These are phyloP conservation scores for Penicillium argentinense DNA, from an alignment of 495 filamentous ascomycete genomes.

Conservation along the genomic window DNA sequence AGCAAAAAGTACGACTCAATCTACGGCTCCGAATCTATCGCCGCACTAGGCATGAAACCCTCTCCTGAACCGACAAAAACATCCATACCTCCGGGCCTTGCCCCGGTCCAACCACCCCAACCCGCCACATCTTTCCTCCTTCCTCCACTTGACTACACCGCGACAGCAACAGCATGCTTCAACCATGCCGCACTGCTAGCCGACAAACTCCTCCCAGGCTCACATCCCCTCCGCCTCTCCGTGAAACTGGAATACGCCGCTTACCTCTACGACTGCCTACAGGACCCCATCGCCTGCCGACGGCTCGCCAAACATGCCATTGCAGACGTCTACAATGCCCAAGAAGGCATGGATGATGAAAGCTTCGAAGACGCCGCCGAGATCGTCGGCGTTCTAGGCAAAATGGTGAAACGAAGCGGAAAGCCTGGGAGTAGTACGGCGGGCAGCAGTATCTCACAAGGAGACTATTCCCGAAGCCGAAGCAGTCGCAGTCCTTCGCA, in stretches of 20 bases:
- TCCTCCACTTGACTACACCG: conserved; percentile 78
- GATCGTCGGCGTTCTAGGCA: conserved; percentile 69
- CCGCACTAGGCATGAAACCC: conserved; percentile 4
- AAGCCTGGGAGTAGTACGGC: conserved; percentile 36
- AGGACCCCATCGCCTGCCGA: conserved; percentile 72
- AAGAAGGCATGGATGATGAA: conserved; percentile 90
- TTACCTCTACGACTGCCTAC: conserved; percentile 90
- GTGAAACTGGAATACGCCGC: conserved; percentile 94
- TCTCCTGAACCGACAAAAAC: conserved; percentile 7
- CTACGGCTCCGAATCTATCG: conserved; percentile 21
- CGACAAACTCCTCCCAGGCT: conserved; percentile 73
- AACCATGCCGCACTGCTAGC: conserved; percentile 73
- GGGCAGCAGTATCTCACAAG: conserved; percentile 25
- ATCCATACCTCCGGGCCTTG: conserved; percentile 40
- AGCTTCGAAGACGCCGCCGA: conserved; percentile 79
- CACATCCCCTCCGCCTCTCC: conserved; percentile 84
- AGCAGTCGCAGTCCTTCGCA: conserved; percentile 32
- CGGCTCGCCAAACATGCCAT: conserved; percentile 79
- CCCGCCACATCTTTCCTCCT: conserved; percentile 66
- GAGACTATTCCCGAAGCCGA: conserved; percentile 31
- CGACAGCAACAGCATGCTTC: conserved; percentile 78
- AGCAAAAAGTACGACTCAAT: conserved; percentile 29
- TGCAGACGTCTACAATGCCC: conserved; percentile 84
- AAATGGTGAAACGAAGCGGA: conserved; percentile 71
- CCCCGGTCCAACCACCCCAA: conserved; percentile 49